Evolutionary conservation across 305 asterid species (phyloP).

Genomic region (Fraxinus velutina): DNA sequence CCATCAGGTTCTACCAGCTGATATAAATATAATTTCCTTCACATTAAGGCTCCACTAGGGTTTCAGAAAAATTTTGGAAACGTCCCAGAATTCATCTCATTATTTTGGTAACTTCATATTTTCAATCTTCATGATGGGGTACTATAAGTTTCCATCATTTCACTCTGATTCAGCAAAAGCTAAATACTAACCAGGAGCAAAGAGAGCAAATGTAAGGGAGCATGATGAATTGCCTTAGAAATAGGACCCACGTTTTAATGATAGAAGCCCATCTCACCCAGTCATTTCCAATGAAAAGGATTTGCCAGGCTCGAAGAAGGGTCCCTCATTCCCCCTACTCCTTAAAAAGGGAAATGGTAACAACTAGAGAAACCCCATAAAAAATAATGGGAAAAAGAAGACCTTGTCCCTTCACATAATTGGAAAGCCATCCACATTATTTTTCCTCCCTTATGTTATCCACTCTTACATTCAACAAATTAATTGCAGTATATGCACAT

Average conservation of each 20-base stretch:
- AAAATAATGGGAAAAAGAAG: neutral
- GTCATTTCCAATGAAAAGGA: constrained; percentile 2
- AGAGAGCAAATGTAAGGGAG: neutral
- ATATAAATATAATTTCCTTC: neutral
- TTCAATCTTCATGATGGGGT: neutral
- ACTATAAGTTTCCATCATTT: neutral
- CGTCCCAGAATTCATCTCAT: neutral
- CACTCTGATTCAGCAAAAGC: neutral
- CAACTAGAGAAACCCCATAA: neutral
- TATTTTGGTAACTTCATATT: neutral
- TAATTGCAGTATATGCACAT: neutral
- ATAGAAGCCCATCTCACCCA: neutral
- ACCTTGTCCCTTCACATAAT: neutral
- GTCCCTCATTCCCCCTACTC: neutral
- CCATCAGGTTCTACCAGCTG: neutral
- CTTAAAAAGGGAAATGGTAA: neutral
- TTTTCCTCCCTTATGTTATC: neutral
- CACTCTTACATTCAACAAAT: neutral
- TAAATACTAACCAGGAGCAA: neutral
- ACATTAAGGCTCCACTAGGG: constrained; percentile 5
- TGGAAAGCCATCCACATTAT: neutral
- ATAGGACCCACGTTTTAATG: neutral
- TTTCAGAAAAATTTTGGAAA: neutral
- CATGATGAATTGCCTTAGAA: neutral
- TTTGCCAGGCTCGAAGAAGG: neutral